Percentiles rank a stretch among this genome's conserved stretches.
phyloP scores from a whole-genome alignment of 2,329 filamentous ascomycete genomes.

The Pseudogymnoascus sp. region DNA sequence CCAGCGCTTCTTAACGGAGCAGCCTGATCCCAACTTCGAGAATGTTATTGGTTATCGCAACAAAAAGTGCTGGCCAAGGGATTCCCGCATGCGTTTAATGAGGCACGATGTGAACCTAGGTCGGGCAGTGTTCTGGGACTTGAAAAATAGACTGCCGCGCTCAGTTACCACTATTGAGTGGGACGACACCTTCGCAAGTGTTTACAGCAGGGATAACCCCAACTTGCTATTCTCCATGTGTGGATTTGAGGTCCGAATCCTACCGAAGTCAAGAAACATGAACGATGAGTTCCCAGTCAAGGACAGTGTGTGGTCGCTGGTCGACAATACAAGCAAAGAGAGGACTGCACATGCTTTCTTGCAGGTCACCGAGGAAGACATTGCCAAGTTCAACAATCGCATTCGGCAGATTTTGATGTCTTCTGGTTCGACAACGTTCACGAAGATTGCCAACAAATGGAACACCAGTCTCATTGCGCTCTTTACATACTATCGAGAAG shows the following conservation, averaged over 20 bases:
- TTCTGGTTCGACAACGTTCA: slow-evolving; percentile 97
- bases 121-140: slow-evolving; percentile 95
- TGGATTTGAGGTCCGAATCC: slow-evolving; percentile 91
- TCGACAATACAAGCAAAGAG: slow-evolving; percentile 94
- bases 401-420: slow-evolving; percentile 99
- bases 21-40: slow-evolving; percentile 97
- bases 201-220: slow-evolving; percentile 96
- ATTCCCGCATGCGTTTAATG: slow-evolving; percentile 97
- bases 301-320: slow-evolving; percentile 95
- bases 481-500: slow-evolving; percentile 98
- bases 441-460: slow-evolving; percentile 99
- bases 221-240: slow-evolving; percentile 97
- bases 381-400: slow-evolving; percentile 98
- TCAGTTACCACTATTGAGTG: slow-evolving; percentile 97
- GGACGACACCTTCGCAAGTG: slow-evolving; percentile 97
- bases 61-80: slow-evolving; percentile 98
- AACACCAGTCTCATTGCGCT: slow-evolving; percentile 95
- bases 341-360: slow-evolving; percentile 95
- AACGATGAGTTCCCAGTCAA: slow-evolving; percentile 97
- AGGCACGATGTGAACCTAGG: slow-evolving; percentile 97
- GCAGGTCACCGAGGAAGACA: slow-evolving; percentile 95
- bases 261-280: slow-evolving; percentile 90
- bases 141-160: slow-evolving; percentile 91
- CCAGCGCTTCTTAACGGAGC: slow-evolving; percentile 93
- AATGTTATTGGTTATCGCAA: slow-evolving; percentile 99